These are phyloP conservation scores for Beauveria scarabaeidicola DNA, from an alignment of 2,329 filamentous ascomycete species.

Conservation along the genomic window DNA sequence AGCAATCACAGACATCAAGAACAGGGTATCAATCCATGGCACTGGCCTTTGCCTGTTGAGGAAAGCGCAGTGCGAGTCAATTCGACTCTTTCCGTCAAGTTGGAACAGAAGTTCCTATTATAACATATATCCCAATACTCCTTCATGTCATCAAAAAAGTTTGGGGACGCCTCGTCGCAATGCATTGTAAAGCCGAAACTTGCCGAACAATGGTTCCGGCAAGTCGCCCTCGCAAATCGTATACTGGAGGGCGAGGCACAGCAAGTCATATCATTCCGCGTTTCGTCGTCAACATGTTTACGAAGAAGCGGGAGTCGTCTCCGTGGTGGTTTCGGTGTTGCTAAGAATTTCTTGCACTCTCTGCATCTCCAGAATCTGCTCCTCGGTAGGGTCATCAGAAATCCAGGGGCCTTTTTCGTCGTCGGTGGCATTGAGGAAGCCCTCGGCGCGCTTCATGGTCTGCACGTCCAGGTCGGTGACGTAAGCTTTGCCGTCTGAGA, in stretches of 20 bases:
- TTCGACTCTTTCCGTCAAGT: not conserved
- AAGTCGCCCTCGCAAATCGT: constrained; percentile 4
- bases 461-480: constrained; percentile 90
- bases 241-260: not conserved
- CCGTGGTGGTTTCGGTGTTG: constrained; percentile 13
- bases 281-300: not conserved
- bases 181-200: constrained; percentile 4
- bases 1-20: constrained; percentile 6
- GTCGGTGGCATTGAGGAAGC: constrained; percentile 67
- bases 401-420: constrained; percentile 86
- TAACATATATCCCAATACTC: constrained; percentile 1
- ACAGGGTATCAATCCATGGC: constrained; percentile 12
- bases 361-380: constrained; percentile 53
- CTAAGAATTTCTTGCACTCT: constrained; percentile 46
- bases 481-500: constrained; percentile 68
- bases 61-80: not conserved
- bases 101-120: not conserved
- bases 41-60: not conserved
- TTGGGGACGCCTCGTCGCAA: constrained; percentile 10
- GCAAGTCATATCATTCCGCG: constrained; percentile 4
- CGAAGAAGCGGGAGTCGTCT: not conserved
- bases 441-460: constrained; percentile 80
- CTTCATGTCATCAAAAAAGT: constrained; percentile 2
- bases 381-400: constrained; percentile 58
- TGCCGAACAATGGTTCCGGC: not conserved